phyloP scores from a whole-genome alignment of 345 rosid genomes.

The Pistacia integerrima region DNA sequence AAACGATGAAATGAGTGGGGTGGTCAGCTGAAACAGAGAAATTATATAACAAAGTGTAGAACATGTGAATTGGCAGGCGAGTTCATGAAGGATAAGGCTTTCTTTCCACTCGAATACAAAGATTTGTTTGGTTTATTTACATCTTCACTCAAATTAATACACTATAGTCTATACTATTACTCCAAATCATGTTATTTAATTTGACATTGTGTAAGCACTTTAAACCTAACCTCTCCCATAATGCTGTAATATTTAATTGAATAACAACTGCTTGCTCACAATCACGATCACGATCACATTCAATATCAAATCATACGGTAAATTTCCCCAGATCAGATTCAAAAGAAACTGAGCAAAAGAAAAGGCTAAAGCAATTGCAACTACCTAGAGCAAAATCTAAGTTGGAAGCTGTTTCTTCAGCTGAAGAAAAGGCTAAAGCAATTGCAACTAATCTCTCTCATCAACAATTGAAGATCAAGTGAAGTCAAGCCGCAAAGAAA shows the following conservation, averaged over 20 bases:
- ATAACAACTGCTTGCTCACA: too few species aligned
- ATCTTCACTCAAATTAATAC: too few species aligned
- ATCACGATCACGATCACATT: not conserved
- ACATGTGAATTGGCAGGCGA: slow-evolving; percentile 49
- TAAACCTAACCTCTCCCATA: too few species aligned
- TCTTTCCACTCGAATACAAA: not conserved
- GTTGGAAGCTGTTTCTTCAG: slow-evolving; percentile 52
- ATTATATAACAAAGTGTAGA: slow-evolving; percentile 7
- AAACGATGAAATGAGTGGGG: not conserved
- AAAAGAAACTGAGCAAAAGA: too few species aligned
- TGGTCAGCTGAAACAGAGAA: slow-evolving; percentile 16
- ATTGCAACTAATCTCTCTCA: slow-evolving; percentile 49
- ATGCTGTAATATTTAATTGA: too few species aligned
- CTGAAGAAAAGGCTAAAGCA: slow-evolving; percentile 57
- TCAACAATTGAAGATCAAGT: too few species aligned
- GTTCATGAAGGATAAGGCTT: slow-evolving; percentile 28
- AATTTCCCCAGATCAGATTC: too few species aligned
- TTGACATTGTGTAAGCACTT: too few species aligned
- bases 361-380: too few species aligned
- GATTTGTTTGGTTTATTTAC: not conserved
- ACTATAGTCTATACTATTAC: too few species aligned
- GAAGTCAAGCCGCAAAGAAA: slow-evolving; percentile 57
- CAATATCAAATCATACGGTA: not conserved
- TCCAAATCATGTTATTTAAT: too few species aligned
- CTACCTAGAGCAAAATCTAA: slow-evolving; percentile 67